Evolutionary conservation across 768 basidiomycete genomes (phyloP).

Genomic region (Gymnopilus junonius): DNA sequence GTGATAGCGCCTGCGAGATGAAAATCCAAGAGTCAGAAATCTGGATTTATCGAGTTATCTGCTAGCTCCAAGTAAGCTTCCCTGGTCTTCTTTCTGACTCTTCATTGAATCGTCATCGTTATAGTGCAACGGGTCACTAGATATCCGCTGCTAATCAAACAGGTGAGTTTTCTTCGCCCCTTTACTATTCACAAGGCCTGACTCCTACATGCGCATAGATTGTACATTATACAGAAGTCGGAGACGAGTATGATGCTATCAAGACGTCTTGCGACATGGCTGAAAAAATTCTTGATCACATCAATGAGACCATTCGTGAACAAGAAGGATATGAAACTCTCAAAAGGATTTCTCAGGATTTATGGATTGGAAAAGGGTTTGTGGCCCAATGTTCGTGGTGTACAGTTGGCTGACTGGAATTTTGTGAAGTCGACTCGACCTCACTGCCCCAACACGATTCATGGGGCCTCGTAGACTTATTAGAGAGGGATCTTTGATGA

Average conservation of each 20-base stretch:
- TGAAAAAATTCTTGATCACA: constrained; percentile 74
- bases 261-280: constrained; percentile 60
- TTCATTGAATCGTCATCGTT: constrained; percentile 1
- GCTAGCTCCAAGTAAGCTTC: constrained; percentile 82
- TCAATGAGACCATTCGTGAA: constrained; percentile 89
- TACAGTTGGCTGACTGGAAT: background rate
- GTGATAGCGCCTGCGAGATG: constrained; percentile 71
- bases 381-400: constrained; percentile 19
- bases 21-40: constrained; percentile 70
- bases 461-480: constrained; percentile 82
- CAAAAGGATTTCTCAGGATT: constrained; percentile 68
- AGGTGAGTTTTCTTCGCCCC: constrained; percentile 39
- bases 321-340: constrained; percentile 84
- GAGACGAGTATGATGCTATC: constrained; percentile 63
- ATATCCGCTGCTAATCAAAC: constrained; percentile 89
- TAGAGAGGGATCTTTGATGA: constrained; percentile 77
- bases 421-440: constrained; percentile 71
- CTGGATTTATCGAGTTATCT: constrained; percentile 91
- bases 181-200: background rate
- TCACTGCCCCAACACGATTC: constrained; percentile 87
- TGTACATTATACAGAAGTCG: constrained; percentile 74
- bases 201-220: constrained; percentile 56
- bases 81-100: background rate
- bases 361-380: constrained; percentile 90
- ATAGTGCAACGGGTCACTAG: constrained; percentile 95